These are phyloP conservation scores for Penstemon barbatus DNA, from an alignment of 257 asterid genomes.

Conservation along the genomic window DNA sequence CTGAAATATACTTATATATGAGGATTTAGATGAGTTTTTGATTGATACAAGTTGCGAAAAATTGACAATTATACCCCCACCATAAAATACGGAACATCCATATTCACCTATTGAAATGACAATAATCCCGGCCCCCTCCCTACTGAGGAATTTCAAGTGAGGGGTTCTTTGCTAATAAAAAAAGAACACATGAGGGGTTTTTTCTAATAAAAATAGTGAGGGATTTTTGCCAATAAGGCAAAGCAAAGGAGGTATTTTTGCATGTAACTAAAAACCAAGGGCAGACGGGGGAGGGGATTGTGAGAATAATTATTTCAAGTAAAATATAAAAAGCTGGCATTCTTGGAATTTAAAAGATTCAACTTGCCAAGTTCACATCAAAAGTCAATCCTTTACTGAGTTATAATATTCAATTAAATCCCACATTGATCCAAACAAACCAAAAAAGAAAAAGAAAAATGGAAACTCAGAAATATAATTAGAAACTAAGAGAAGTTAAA, in stretches of 20 bases:
- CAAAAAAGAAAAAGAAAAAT: neutral
- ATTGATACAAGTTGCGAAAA: neutral
- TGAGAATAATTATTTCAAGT: neutral
- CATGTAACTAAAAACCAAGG: neutral
- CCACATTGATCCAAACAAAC: slow-evolving; percentile 5
- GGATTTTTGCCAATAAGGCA: too few species aligned
- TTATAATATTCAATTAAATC: slow-evolving; percentile 7
- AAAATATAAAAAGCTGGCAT: neutral
- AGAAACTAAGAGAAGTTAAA: neutral
- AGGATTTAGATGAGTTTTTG: neutral
- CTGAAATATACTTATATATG: slow-evolving; percentile 45
- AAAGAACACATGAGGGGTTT: too few species aligned
- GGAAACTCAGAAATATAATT: neutral
- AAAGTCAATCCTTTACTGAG: slow-evolving; percentile 31
- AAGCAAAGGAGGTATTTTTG: too few species aligned
- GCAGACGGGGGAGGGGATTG: slow-evolving; percentile 1
- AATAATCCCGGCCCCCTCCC: too few species aligned
- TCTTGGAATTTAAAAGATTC: slow-evolving; percentile 17
- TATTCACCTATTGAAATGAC: too few species aligned
- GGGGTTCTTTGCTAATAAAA: too few species aligned
- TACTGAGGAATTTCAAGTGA: too few species aligned
- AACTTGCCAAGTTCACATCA: slow-evolving; percentile 30
- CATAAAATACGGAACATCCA: too few species aligned
- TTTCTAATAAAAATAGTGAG: too few species aligned
- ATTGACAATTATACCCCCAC: too few species aligned